Conservation (phyloP, 306 rosid species). For the Mucuna pruriens region DNA sequence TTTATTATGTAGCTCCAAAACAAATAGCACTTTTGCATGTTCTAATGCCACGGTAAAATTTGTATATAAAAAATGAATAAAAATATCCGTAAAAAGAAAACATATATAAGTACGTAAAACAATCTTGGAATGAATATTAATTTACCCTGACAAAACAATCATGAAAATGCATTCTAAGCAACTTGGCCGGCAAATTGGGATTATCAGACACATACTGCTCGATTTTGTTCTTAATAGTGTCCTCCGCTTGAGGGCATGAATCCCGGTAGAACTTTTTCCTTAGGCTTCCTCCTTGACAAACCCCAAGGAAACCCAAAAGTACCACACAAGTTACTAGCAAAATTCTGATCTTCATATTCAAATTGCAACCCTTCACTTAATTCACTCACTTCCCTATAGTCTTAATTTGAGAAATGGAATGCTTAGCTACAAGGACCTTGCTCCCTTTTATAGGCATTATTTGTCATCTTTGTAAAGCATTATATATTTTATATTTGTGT, state of each 20-base stretch:
- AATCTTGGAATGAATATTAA: neutral
- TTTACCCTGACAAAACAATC: conserved; percentile 67
- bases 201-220: conserved; percentile 41
- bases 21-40: neutral
- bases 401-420: conserved; percentile 21
- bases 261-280: conserved; percentile 44
- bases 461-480: neutral
- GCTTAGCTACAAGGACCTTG: conserved; percentile 3
- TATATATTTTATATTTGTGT: neutral
- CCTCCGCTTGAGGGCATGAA: conserved; percentile 56
- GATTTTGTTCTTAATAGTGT: conserved; percentile 39
- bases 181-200: conserved; percentile 57
- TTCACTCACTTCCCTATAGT: neutral
- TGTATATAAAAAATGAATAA: neutral
- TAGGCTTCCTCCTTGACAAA: conserved; percentile 51
- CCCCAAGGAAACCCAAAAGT: conserved; percentile 37
- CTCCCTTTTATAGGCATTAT: conserved; percentile 40
- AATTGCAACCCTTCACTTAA: neutral
- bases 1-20: neutral
- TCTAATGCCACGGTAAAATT: neutral
- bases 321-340: conserved; percentile 32
- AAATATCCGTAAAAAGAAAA: neutral
- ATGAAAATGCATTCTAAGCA: conserved; percentile 67
- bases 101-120: neutral
- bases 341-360: conserved; percentile 40